Conservation (phyloP, 345 rosid genomes). For the Raphanus raphanistrum region DNA sequence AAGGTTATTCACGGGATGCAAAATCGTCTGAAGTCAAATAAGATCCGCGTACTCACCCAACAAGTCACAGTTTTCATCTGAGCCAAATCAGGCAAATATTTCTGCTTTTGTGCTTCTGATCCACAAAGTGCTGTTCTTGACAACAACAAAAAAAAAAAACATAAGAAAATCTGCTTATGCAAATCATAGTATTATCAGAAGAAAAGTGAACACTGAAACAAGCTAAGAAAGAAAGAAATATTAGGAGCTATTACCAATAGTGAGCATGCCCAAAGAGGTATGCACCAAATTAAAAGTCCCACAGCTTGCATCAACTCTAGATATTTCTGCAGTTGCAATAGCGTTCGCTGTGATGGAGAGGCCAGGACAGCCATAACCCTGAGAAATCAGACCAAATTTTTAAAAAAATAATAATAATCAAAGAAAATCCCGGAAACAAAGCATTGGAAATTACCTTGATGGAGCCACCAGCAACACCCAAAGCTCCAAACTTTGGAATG, state of each 20-base stretch:
- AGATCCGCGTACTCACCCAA: conserved; percentile 62
- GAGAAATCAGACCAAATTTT: conserved; percentile 25
- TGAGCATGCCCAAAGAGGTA: conserved; percentile 89
- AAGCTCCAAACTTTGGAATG: conserved; percentile 70
- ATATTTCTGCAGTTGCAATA: conserved; percentile 66
- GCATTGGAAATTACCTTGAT: conserved; percentile 60
- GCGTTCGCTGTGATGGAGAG: conserved; percentile 74
- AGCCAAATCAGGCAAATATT: conserved; percentile 83
- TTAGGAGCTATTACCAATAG: conserved; percentile 62
- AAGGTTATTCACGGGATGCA: conserved; percentile 3
- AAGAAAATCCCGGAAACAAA: neutral
- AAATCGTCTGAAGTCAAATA: neutral
- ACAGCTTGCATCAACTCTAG: conserved; percentile 98
- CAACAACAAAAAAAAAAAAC: conserved; percentile 28
- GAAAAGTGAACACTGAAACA: neutral
- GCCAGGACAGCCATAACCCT: conserved; percentile 98
- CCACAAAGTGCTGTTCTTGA: conserved; percentile 82
- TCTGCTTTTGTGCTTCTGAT: conserved; percentile 83
- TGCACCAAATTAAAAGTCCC: conserved; percentile 87
- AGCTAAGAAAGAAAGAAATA: neutral
- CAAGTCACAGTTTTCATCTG: conserved; percentile 64
- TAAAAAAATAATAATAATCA: neutral
- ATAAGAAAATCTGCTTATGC: conserved; percentile 13
- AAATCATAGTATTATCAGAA: neutral
- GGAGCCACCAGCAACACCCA: conserved; percentile 75